Evolutionary conservation across 2,329 filamentous ascomycete species (phyloP), one percentile per base, ranked within the genome.

Genomic region (Coleophoma crateriformis): DNA sequence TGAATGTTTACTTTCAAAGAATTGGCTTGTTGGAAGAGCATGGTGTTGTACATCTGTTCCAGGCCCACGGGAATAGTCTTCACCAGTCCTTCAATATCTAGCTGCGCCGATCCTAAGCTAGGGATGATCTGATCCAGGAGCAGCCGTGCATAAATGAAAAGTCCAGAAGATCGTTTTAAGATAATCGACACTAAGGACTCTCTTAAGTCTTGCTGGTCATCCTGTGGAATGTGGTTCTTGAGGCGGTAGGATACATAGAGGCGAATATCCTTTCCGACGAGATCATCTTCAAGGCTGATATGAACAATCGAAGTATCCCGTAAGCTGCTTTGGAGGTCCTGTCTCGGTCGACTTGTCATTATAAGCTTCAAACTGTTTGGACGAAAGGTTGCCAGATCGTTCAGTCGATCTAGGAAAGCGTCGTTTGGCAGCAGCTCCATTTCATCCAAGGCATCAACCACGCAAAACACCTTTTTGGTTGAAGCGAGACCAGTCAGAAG

Each of bases 361-460:
- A 58, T 39, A 32, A 60, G 33, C 45, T 58, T 58, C 17, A 56
- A 20, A 10, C 33, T n/a, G 6, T 48, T 39, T 37, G 53, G 49
- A 19, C 50, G 43, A 44, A 54, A 54, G 8, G 40, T 48, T n/a
- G 49, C 49, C 15, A 55, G 34, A 19, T 22, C 34, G 19, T 54
- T 54, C 22, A 55, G 46, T 20, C 49, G 44, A 39, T 38, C 22
- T 7, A 55, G 42, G 34, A 55, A 51, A 19, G 27, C 15, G 40
- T 48, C 45, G 10, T 39, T 47, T 7, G 14, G 33, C 5, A 32
- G 3, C 3, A 48, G n/a, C 27, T 44, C 46, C 47, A 49, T 45
- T 44, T 57, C 56, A 2, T 62, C 68, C n/a, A 58, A 33, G 27
- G 72, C 69, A 66, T 76, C 73, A 54, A 76, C 71, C 45, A 76